Evolutionary conservation across 805 yeast genomes (phyloP), one percentile per base, ranked within the genome.

Genomic region (Candida quercuum): DNA sequence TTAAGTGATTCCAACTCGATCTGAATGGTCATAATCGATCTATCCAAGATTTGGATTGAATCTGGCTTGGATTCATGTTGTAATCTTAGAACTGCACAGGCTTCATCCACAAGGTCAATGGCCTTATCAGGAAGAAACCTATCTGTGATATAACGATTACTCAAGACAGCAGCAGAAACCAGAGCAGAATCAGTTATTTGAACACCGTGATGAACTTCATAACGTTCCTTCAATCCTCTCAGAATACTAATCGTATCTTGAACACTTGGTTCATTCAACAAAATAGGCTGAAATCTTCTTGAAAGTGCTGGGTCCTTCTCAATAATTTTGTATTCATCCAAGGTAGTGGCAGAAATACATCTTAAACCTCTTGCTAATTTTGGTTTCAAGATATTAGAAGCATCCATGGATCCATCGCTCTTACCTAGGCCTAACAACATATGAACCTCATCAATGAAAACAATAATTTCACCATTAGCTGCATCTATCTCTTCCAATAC

Each of bases 31-130:
- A 91, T 87, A 33, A 91, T 79, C 21, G 81, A 72, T 44, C 98
- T 76, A 58, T 91, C 98, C 41, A 91, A 69, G 33, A 81, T 85
- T 52, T 88, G 91, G 37, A 93, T 85, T 2, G 89, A 86, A 55
- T 91, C 99, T 0, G 99, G 99, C 57, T 88, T 89, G 2, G 96
- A 87, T 63, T 91, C 99, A 58, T 93, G 98, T 61, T 91, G 99
- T 41, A 91, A 67, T 47, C 99, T 71, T 41, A 91, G 69, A 0
- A 95, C 95, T 4, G 97, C 93, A 64, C 98, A 89, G 0, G 98
- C 97, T 57, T 91, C 99, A 63, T 91, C 99, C 2, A 91, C 93
- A 47, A 91, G 72, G 61, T 91, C 99, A 47, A 91, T 91, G 16
- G 98, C 98, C 66, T 91, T 91, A 56, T 91, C 99, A 1, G 99